A percentile compares a stretch with the other conserved stretches of the same genome.
phyloP scores from a whole-genome alignment of 2,329 filamentous ascomycete genomes.

The Xylariaceae sp. region DNA sequence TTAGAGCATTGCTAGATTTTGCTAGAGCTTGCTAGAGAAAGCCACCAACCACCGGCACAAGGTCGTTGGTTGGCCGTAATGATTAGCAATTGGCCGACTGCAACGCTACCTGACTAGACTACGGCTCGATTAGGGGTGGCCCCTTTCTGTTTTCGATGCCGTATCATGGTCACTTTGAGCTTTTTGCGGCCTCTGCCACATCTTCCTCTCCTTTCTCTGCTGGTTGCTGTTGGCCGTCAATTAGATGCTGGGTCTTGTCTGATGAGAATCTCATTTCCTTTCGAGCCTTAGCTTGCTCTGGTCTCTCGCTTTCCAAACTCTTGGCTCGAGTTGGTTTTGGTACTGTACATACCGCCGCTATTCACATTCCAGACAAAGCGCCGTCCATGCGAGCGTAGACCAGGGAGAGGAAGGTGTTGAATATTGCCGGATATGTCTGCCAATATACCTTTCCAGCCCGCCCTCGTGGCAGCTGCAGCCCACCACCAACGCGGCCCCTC shows the following conservation, averaged over 20 bases:
- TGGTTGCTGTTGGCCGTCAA: neutral
- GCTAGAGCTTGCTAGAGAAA: constrained; percentile 2
- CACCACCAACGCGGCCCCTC: constrained; percentile 32
- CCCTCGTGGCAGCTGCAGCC: constrained; percentile 14
- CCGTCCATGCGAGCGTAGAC: constrained; percentile 19
- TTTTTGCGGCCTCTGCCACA: constrained; percentile 7
- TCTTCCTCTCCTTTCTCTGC: constrained; percentile 26
- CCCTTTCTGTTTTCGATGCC: neutral
- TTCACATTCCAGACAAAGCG: constrained; percentile 12
- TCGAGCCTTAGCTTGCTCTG: constrained; percentile 17
- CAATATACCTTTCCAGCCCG: constrained; percentile 15
- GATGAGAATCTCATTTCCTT: constrained; percentile 8
- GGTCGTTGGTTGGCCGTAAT: constrained; percentile 26
- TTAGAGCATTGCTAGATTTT: too few relatives aligned
- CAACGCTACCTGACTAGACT: too few relatives aligned
- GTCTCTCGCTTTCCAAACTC: constrained; percentile 5
- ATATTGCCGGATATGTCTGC: constrained; percentile 15
- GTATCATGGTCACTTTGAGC: constrained; percentile 14
- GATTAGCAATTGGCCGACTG: constrained; percentile 34
- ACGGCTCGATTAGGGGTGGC: constrained; percentile 9
- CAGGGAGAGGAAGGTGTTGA: constrained; percentile 11
- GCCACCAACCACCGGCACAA: constrained; percentile 16
- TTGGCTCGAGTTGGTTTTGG: constrained; percentile 10
- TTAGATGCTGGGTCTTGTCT: neutral
- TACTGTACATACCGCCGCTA: constrained; percentile 6